These are phyloP conservation scores for Linnemannia exigua DNA, from an alignment of 192 early-diverging fungal genomes.

Conservation along the genomic window DNA sequence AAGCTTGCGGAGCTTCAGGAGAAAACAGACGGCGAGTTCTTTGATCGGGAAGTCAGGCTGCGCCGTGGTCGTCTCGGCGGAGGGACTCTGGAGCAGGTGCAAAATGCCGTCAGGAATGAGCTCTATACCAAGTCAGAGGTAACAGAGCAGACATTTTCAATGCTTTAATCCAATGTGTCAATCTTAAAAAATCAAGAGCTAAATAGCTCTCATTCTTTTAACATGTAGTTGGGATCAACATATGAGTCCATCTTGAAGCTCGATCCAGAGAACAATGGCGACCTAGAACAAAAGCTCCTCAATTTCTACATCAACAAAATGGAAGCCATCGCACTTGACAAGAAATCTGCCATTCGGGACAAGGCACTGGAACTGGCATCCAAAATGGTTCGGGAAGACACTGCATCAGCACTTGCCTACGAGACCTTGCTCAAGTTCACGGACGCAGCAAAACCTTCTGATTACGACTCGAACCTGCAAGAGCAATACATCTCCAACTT, in stretches of 20 bases:
- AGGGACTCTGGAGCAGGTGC: constrained; percentile 70
- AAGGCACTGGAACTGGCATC: constrained; percentile 53
- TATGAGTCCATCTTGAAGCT: constrained; percentile 55
- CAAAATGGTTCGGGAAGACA: constrained; percentile 37
- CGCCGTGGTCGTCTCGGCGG: constrained; percentile 79
- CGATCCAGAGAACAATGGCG: constrained; percentile 26
- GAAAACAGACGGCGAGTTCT: constrained; percentile 53
- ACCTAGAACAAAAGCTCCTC: constrained; percentile 40
- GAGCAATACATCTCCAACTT: constrained; percentile 59
- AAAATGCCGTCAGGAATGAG: constrained; percentile 75
- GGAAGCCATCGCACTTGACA: constrained; percentile 16
- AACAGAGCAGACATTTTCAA: not conserved
- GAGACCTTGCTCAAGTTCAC: constrained; percentile 65
- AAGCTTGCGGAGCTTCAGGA: constrained; percentile 51
- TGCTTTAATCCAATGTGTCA: not conserved
- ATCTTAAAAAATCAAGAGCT: not conserved
- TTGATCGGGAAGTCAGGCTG: constrained; percentile 72
- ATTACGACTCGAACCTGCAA: constrained; percentile 61
- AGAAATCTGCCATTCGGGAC: constrained; percentile 42
- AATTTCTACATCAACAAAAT: constrained; percentile 57
- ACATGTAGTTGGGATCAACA: constrained; percentile 46
- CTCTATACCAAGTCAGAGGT: constrained; percentile 72
- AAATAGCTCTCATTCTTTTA: not conserved
- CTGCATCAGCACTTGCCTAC: constrained; percentile 53
- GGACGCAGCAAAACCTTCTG: constrained; percentile 49